Evolutionary conservation across 306 rosid genomes (phyloP).

Genomic region (Carpinus viminea): DNA sequence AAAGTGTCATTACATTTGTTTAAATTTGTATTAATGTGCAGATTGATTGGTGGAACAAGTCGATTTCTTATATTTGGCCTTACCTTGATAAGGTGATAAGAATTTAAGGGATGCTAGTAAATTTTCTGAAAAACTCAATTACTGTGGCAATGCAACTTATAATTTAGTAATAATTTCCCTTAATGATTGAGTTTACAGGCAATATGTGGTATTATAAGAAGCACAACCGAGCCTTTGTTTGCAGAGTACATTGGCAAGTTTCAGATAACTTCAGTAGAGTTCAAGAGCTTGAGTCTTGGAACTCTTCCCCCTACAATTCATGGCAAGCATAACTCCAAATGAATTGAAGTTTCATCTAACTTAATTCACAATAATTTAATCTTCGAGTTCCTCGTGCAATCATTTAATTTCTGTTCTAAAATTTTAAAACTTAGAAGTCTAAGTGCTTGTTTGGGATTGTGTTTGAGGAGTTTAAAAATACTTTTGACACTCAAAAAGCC

Average conservation of each 20-base stretch:
- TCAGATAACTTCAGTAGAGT: slow-evolving; percentile 22
- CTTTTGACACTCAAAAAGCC: too few relatives aligned
- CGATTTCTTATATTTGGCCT: slow-evolving; percentile 34
- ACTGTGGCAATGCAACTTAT: neutral
- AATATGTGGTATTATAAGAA: slow-evolving; percentile 23
- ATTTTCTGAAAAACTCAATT: neutral
- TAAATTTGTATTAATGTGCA: slow-evolving; percentile 9
- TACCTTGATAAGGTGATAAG: slow-evolving; percentile 34
- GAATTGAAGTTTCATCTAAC: neutral
- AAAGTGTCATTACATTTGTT: neutral
- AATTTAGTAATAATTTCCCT: neutral
- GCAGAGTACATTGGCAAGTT: slow-evolving; percentile 25
- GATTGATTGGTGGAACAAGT: slow-evolving; percentile 43
- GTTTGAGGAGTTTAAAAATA: too few relatives aligned
- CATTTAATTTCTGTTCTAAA: too few relatives aligned
- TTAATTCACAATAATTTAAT: neutral
- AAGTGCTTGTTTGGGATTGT: too few relatives aligned
- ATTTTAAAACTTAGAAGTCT: neutral
- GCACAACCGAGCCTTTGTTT: slow-evolving; percentile 16
- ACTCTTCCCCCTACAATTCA: slow-evolving; percentile 28
- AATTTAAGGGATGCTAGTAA: neutral
- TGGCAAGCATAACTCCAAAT: slow-evolving; percentile 9
- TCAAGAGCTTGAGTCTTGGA: slow-evolving; percentile 33
- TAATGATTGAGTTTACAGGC: slow-evolving; percentile 14
- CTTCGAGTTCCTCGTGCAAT: neutral